Conservation (phyloP, 192 early-diverging fungal genomes). For the Coemansia sp. region DNA sequence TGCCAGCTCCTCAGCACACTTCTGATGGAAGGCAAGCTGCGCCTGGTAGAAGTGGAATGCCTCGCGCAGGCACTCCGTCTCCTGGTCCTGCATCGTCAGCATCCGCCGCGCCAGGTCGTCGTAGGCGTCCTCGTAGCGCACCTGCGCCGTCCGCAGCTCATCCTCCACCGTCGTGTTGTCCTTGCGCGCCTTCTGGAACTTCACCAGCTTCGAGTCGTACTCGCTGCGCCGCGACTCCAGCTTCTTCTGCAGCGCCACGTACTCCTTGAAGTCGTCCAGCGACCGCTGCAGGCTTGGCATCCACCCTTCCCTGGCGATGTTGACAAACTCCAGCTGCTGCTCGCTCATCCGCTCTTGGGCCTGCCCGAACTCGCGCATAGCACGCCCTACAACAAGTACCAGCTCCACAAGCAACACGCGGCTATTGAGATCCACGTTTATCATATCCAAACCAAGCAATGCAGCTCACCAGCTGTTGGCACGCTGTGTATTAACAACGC, state of each 20-base stretch:
- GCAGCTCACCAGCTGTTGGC: too few relatives aligned
- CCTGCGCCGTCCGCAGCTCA: conserved; percentile 82
- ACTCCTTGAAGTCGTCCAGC: conserved; percentile 57
- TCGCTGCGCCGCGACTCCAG: conserved; percentile 85
- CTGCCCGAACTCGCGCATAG: conserved; percentile 56
- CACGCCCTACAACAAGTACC: conserved; percentile 39
- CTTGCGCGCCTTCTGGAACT: conserved; percentile 88
- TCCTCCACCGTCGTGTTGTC: conserved; percentile 90
- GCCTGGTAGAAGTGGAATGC: conserved; percentile 56
- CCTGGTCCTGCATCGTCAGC: conserved; percentile 77
- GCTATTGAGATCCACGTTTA: too few relatives aligned
- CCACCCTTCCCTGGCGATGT: conserved; percentile 59
- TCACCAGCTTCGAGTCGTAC: conserved; percentile 88
- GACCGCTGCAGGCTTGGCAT: conserved; percentile 48
- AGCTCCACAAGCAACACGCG: background rate
- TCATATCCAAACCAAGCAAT: too few relatives aligned
- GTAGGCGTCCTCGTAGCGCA: conserved; percentile 92
- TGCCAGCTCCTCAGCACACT: conserved; percentile 36
- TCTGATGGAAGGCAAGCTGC: conserved; percentile 48
- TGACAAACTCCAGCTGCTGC: conserved; percentile 48
- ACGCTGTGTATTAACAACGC: too few relatives aligned
- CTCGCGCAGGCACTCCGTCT: conserved; percentile 62
- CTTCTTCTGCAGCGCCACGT: conserved; percentile 74
- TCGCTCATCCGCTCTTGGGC: conserved; percentile 52
- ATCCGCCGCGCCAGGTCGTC: conserved; percentile 75